phyloP scores from a whole-genome alignment of 2,329 filamentous ascomycete genomes.

The Fusarium sp. region DNA sequence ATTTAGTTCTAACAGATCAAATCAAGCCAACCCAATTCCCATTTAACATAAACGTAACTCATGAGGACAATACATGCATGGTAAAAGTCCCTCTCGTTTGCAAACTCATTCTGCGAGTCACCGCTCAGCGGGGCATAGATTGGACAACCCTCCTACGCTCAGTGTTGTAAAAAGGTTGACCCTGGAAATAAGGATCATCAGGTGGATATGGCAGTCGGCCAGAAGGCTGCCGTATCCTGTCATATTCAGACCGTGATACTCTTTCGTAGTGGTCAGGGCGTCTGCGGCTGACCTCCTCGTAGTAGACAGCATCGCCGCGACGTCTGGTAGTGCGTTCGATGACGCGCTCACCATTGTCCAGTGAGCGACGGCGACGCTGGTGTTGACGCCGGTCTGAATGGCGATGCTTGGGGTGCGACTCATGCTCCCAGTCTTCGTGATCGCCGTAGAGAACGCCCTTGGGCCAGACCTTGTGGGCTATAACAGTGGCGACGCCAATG shows the following conservation, averaged over 20 bases:
- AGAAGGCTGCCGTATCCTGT: constrained; percentile 25
- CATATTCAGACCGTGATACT: constrained; percentile 27
- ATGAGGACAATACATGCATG: constrained; percentile 1
- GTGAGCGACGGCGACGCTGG: constrained; percentile 31
- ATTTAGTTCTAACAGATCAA: neutral
- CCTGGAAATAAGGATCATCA: constrained; percentile 38
- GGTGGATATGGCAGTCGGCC: constrained; percentile 34
- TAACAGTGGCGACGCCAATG: constrained; percentile 55
- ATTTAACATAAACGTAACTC: constrained; percentile 3
- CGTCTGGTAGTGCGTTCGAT: constrained; percentile 34
- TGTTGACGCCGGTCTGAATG: constrained; percentile 25
- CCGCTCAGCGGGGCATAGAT: constrained; percentile 33
- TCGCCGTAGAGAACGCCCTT: constrained; percentile 51
- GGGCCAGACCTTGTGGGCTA: constrained; percentile 57
- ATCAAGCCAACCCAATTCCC: neutral
- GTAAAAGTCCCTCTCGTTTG: neutral
- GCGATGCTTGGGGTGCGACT: constrained; percentile 28
- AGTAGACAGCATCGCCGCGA: constrained; percentile 39
- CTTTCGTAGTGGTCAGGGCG: constrained; percentile 39
- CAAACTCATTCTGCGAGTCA: neutral
- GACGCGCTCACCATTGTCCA: constrained; percentile 27
- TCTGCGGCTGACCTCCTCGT: constrained; percentile 40
- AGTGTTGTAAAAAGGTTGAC: constrained; percentile 42
- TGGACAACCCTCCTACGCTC: constrained; percentile 35
- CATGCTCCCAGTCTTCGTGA: constrained; percentile 52